phyloP scores from a whole-genome alignment of 768 basidiomycete species.

The Amanita rubescens region DNA sequence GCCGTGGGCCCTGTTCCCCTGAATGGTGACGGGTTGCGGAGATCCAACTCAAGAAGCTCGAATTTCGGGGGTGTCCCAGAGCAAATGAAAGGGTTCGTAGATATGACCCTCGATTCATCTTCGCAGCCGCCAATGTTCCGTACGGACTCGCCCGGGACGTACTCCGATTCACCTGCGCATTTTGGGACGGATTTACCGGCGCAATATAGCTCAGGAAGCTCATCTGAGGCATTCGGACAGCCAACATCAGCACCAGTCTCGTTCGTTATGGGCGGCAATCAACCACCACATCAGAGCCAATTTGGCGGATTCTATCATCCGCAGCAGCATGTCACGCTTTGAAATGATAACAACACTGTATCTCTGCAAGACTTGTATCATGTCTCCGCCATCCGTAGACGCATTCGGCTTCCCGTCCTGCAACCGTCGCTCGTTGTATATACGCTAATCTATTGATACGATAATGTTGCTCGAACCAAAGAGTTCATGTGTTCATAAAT shows the following conservation, averaged over 20 bases:
- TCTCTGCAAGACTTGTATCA: not conserved
- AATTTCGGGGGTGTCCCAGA: slow-evolving; percentile 33
- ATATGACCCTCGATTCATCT: slow-evolving; percentile 23
- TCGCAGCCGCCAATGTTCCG: slow-evolving; percentile 24
- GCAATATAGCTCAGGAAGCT: slow-evolving; percentile 13
- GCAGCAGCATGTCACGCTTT: slow-evolving; percentile 21
- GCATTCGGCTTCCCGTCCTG: not conserved
- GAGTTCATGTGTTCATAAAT: not conserved
- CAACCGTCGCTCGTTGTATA: not conserved
- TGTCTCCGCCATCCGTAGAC: not conserved
- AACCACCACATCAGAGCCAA: slow-evolving; percentile 14
- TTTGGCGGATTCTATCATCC: slow-evolving; percentile 15
- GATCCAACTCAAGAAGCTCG: slow-evolving; percentile 35
- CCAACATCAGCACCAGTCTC: slow-evolving; percentile 3
- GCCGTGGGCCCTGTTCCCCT: slow-evolving; percentile 33
- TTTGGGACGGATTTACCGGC: slow-evolving; percentile 31
- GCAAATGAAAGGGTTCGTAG: slow-evolving; percentile 40
- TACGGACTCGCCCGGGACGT: slow-evolving; percentile 29
- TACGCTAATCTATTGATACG: not conserved
- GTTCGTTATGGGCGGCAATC: slow-evolving; percentile 9
- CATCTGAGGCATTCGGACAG: slow-evolving; percentile 9
- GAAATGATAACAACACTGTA: slow-evolving; percentile 1
- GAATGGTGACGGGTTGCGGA: slow-evolving; percentile 23
- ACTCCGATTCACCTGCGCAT: slow-evolving; percentile 28
- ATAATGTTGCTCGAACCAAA: not conserved